Conservation (phyloP, 2,329 filamentous ascomycete genomes). For the Furcasterigmium sp. region DNA sequence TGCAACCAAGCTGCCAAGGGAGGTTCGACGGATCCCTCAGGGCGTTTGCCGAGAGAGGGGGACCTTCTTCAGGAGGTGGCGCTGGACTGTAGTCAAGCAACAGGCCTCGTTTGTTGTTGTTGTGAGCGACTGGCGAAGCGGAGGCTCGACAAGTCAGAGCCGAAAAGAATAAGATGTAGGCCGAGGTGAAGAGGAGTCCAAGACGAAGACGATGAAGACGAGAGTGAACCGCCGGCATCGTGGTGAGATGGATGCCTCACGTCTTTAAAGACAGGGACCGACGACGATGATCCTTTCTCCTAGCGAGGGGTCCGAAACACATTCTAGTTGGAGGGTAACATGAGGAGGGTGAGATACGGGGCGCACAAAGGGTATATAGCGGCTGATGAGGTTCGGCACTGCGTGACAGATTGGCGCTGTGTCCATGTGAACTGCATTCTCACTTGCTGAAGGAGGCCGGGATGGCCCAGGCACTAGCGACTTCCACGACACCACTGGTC, state of each 20-base stretch:
- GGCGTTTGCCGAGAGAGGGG: slow-evolving; percentile 52
- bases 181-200: slow-evolving; percentile 16
- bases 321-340: slow-evolving; percentile 35
- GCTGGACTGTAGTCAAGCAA: slow-evolving; percentile 51
- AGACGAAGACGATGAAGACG: slow-evolving; percentile 19
- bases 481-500: slow-evolving; percentile 20
- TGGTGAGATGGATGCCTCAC: slow-evolving; percentile 22
- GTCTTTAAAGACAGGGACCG: slow-evolving; percentile 17
- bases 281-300: slow-evolving; percentile 33
- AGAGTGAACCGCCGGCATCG: slow-evolving; percentile 31
- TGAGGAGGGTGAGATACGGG: slow-evolving; percentile 35
- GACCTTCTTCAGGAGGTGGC: slow-evolving; percentile 54
- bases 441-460: slow-evolving; percentile 29
- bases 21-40: slow-evolving; percentile 59
- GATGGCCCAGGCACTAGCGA: slow-evolving; percentile 19
- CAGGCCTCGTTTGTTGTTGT: slow-evolving; percentile 24
- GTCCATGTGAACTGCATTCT: slow-evolving; percentile 31
- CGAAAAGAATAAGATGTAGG: slow-evolving; percentile 12
- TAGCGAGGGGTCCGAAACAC: slow-evolving; percentile 45
- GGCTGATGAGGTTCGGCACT: slow-evolving; percentile 44
- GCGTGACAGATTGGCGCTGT: slow-evolving; percentile 36
- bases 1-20: slow-evolving; percentile 76
- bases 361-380: slow-evolving; percentile 50
- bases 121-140: slow-evolving; percentile 16
- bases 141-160: slow-evolving; percentile 22